phyloP scores from a whole-genome alignment of 331 rosid species.

The Acacia concinna region DNA sequence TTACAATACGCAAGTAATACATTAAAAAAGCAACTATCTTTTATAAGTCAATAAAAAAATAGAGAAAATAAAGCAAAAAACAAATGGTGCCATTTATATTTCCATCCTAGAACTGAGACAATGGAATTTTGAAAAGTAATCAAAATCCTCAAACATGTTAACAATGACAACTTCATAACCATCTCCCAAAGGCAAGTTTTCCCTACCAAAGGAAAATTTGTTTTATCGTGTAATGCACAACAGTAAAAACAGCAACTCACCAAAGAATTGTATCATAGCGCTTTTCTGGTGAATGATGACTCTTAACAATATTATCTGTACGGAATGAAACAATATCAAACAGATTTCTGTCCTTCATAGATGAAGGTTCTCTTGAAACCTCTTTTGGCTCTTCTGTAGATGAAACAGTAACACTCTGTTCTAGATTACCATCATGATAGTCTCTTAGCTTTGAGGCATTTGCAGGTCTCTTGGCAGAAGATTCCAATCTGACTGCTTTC shows the following conservation, averaged over 20 bases:
- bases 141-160: background rate
- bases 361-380: slow-evolving; percentile 35
- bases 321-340: slow-evolving; percentile 58
- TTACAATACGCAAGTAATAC: slow-evolving; percentile 1
- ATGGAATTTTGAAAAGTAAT: slow-evolving; percentile 3
- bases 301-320: slow-evolving; percentile 69
- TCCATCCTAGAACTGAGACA: background rate
- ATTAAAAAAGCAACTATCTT: slow-evolving; percentile 3
- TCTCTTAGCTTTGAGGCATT: slow-evolving; percentile 41
- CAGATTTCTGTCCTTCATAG: slow-evolving; percentile 47
- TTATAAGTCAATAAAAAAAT: background rate
- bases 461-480: slow-evolving; percentile 38
- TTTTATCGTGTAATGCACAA: background rate
- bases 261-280: slow-evolving; percentile 85
- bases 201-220: background rate
- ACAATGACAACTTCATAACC: background rate
- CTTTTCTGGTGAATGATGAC: slow-evolving; percentile 47
- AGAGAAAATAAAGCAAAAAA: background rate
- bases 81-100: background rate
- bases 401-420: slow-evolving; percentile 31
- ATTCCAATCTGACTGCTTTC: slow-evolving; percentile 44
- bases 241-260: slow-evolving; percentile 40
- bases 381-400: slow-evolving; percentile 37
- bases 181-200: background rate
- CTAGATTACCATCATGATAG: slow-evolving; percentile 32